Conservation (phyloP, 225 moss, liverwort and hornwort genomes). For the Takakia lepidozioides region DNA sequence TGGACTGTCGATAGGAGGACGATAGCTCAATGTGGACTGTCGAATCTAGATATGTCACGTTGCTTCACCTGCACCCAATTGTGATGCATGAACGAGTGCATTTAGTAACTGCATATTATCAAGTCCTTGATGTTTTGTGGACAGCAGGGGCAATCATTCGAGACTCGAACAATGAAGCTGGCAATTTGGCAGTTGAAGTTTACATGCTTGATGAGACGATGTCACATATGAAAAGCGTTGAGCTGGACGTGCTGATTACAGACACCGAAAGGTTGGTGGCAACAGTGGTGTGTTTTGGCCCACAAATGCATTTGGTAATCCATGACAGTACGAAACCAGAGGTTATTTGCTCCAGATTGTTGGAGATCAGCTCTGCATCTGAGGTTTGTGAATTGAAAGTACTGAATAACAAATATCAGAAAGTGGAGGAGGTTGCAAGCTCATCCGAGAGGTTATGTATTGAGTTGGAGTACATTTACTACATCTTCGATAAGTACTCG, state of each 20-base stretch:
- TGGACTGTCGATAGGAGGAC: too few relatives aligned
- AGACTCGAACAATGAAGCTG: too few relatives aligned
- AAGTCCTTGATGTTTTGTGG: too few relatives aligned
- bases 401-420: background rate
- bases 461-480: slow-evolving; percentile 38
- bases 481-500: slow-evolving; percentile 45
- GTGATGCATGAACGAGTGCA: too few relatives aligned
- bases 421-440: background rate
- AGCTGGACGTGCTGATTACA: background rate
- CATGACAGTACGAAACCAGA: slow-evolving; percentile 14
- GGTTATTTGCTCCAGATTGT: slow-evolving; percentile 10
- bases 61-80: too few relatives aligned
- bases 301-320: slow-evolving; percentile 43
- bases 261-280: slow-evolving; percentile 9
- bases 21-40: too few relatives aligned
- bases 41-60: too few relatives aligned
- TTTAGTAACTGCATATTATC: too few relatives aligned
- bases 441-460: slow-evolving; percentile 12
- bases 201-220: slow-evolving; percentile 35
- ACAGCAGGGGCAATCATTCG: too few relatives aligned
- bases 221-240: slow-evolving; percentile 12
- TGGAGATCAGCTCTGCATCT: slow-evolving; percentile 35
- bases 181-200: slow-evolving; percentile 14
- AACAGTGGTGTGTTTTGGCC: slow-evolving; percentile 21
- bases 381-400: slow-evolving; percentile 37